Conservation (phyloP, 108 stramenopile species). For the Epithemia pelagica region DNA sequence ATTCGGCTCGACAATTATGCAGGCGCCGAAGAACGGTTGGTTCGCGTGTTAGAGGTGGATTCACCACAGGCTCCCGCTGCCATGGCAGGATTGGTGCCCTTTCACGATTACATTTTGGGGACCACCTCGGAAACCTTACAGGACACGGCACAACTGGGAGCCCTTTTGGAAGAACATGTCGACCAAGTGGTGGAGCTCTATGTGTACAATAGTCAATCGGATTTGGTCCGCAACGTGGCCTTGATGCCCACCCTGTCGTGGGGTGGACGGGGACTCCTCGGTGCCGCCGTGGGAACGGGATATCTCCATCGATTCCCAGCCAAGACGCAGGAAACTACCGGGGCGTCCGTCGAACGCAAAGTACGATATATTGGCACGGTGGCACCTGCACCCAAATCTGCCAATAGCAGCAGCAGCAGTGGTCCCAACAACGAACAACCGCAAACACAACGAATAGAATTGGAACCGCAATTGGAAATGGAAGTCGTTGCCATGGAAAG, state of each 20-base stretch:
- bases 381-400: not conserved
- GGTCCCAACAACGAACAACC: not conserved
- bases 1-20: constrained; percentile 91
- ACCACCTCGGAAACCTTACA: constrained; percentile 57
- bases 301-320: constrained; percentile 87
- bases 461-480: constrained; percentile 76
- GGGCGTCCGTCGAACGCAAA: constrained; percentile 62
- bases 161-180: constrained; percentile 52
- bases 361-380: constrained; percentile 25
- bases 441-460: constrained; percentile 3
- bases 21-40: constrained; percentile 78
- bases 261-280: constrained; percentile 84
- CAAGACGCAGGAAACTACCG: constrained; percentile 50
- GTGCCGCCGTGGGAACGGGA: constrained; percentile 91
- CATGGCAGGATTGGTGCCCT: constrained; percentile 52
- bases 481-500: constrained; percentile 36
- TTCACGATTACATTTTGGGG: constrained; percentile 69
- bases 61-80: constrained; percentile 52
- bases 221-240: constrained; percentile 84
- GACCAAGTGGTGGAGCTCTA: constrained; percentile 87
- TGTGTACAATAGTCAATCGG: constrained; percentile 87
- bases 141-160: constrained; percentile 48
- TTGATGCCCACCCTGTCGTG: constrained; percentile 81
- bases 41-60: constrained; percentile 69
- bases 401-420: not conserved